Base-by-base conservation (phyloP, 139 green algal species). In the Chlorella sorokiniana region DNA sequence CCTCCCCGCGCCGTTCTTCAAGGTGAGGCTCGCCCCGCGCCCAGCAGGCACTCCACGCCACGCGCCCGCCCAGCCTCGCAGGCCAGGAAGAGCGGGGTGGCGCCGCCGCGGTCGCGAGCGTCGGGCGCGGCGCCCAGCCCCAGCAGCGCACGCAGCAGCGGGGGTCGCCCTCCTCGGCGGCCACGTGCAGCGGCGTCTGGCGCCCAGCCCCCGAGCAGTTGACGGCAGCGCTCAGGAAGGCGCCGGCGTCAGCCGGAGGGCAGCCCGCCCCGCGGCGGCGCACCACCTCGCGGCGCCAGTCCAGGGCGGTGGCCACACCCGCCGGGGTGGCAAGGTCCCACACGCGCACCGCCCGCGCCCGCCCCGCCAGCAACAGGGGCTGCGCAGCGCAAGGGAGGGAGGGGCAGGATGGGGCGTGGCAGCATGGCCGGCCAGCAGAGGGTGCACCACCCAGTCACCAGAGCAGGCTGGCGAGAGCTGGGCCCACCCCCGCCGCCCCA, bases 171-270 rank as follows among this genome's bases (percentile, higher is more conserved):
- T 81, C 76, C 56, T 92, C 89, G 0, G 88, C 90, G 1, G 93
- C 93, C 3, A 76, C 64, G 71, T 98, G 94, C 78, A 98, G 76
- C 25, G 94, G 89, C 0, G 94, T 94, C 38, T 82, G 52, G 20
- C 93, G 87, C 0, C 45, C 79, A 6, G 67, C 69, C 29, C 82
- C 89, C 27, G 90, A 96, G 86, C 90, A 96, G 79, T 92, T 94
- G 45, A 84, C 90, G 0, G 91, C 92, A 42, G 87, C 90, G 23
- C 82, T 29, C 67, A 96, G 56, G 3, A 85, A 85, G 64, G 86
- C 67, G 11, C 23, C 20, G 0, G 83, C 31, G 29, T 88, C 69
- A 10, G 25, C 29, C 2, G 78, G 52, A 3, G 37, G 16, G 9
- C 27, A 35, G 16, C 44, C 22, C 9, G 29, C 22, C 23, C 38